Evolutionary conservation across 1,139 yeast genomes (phyloP), one percentile per base, ranked within the genome.

Genomic region (Suhomyces yuchorum): DNA sequence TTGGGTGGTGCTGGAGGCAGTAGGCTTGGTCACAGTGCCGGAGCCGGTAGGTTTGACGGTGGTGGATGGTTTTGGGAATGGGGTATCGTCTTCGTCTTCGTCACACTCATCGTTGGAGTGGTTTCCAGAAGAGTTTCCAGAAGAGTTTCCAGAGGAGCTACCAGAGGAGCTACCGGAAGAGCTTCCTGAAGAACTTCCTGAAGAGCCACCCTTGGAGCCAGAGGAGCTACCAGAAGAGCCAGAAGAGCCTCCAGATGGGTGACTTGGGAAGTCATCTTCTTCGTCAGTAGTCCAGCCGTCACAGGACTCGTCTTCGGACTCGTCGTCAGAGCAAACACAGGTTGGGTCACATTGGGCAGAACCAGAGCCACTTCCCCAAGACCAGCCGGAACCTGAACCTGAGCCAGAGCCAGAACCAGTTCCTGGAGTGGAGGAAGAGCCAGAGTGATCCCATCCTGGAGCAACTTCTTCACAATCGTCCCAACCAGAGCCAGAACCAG

Each of bases 401-500:
- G 44, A 39, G 14, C 51, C 43, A 26, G 45, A 35, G 3, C 48
- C 46, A 37, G 44, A 39, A 18, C 51, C 46, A n/a, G 40, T 14
- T 9, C 37, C 28, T 18, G 41, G 18, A 36, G 46, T n/a, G 33
- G 39, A 12, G 23, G 22, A 15, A 32, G 45, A 36, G 37, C 43
- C 47, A 26, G 36, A 24, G 17, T 30, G 17, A 18, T 18, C 42
- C 42, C 42, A 39, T 18, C 36, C 35, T 39, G 42, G 42, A 20
- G 28, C 35, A 19, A 39, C 42, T 11, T 39, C 42, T 9, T 39
- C 23, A 22, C 42, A 39, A 14, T 39, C 37, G 12, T 42, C 34
- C 19, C 62, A 60, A 44, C 73, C 77, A 41, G 71, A 66, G 52
- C 91, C 88, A 30, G 49, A 42, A 26, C 30, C 30, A n/a, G 32